Evolutionary conservation across 2,329 filamentous ascomycete genomes (phyloP).

Genomic region (Hawksworthiomyces lignivorus): DNA sequence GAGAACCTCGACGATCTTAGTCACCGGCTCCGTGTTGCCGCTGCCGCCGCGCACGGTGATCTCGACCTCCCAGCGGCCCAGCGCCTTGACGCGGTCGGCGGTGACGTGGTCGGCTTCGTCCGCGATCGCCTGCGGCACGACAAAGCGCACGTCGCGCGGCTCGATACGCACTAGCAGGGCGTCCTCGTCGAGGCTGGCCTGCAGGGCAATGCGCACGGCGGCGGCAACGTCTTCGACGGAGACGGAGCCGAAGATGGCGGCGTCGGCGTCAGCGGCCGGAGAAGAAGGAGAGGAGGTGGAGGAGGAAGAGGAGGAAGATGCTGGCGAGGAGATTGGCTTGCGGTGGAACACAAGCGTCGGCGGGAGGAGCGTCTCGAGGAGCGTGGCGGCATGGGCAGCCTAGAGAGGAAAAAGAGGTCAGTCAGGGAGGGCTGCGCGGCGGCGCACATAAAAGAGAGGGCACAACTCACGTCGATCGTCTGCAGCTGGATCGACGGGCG

Average conservation of each 20-base stretch:
- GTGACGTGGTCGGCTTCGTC: conserved; percentile 20
- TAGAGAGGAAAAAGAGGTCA: conserved; percentile 13
- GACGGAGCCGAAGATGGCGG: conserved; percentile 35
- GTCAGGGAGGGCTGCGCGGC: too few species aligned
- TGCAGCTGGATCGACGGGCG: not conserved
- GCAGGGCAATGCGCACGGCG: conserved; percentile 26
- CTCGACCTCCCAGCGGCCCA: conserved; percentile 32
- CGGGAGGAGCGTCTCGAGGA: conserved; percentile 29
- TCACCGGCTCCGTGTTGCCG: conserved; percentile 20
- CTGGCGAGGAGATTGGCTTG: conserved; percentile 22
- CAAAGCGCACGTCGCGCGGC: conserved; percentile 26
- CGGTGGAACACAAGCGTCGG: conserved; percentile 30
- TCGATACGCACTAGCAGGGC: conserved; percentile 29
- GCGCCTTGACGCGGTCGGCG: conserved; percentile 31
- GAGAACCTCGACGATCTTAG: conserved; percentile 27
- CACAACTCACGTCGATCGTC: conserved; percentile 13
- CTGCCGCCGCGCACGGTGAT: conserved; percentile 23
- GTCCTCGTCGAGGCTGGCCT: conserved; percentile 21
- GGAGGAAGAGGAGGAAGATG: too few species aligned
- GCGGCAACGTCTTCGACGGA: conserved; percentile 29
- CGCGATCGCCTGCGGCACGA: conserved; percentile 20
- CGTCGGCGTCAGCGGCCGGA: too few species aligned
- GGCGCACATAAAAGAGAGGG: too few species aligned
- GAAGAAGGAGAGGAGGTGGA: too few species aligned
- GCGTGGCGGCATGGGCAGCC: conserved; percentile 27